Conservation (phyloP, 73 alveolate species). For the Paramecium caudatum region DNA sequence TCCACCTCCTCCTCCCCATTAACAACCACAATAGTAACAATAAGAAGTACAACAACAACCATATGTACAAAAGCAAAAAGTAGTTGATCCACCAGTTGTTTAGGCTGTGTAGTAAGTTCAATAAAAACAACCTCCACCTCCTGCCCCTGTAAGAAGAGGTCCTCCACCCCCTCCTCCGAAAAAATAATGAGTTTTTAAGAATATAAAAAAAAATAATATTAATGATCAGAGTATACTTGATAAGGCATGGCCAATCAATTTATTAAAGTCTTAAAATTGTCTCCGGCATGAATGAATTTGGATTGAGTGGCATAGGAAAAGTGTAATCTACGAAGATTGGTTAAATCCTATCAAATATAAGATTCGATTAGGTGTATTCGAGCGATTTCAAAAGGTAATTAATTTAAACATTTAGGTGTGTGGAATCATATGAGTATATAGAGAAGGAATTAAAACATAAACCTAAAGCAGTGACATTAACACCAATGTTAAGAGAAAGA, state of each 20-base stretch:
- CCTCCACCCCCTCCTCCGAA: conserved; percentile 61
- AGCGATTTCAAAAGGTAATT: conserved; percentile 42
- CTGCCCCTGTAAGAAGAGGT: conserved; percentile 26
- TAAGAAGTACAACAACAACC: not conserved
- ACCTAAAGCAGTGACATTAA: not conserved
- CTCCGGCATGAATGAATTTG: conserved; percentile 63
- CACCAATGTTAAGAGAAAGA: conserved; percentile 56
- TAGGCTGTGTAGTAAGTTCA: too few relatives aligned
- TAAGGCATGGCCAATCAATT: conserved; percentile 56
- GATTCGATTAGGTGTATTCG: conserved; percentile 50
- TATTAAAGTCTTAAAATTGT: conserved; percentile 46
- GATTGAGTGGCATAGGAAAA: conserved; percentile 30
- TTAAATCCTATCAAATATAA: not conserved
- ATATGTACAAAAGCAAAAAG: not conserved
- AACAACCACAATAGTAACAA: conserved; percentile 11
- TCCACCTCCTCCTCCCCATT: conserved; percentile 62
- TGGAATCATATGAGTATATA: conserved; percentile 25
- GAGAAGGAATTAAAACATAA: conserved; percentile 14
- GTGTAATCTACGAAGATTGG: conserved; percentile 14
- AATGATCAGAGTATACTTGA: conserved; percentile 28
- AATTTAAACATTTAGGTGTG: not conserved
- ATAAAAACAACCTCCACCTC: conserved; percentile 33
- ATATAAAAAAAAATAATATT: conserved; percentile 29
- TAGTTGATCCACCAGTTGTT: too few relatives aligned
- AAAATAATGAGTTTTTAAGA: conserved; percentile 24